Percentiles rank a stretch among this genome's conserved stretches.
phyloP scores from a whole-genome alignment of 257 asterid species.

The Solanum rostratum region DNA sequence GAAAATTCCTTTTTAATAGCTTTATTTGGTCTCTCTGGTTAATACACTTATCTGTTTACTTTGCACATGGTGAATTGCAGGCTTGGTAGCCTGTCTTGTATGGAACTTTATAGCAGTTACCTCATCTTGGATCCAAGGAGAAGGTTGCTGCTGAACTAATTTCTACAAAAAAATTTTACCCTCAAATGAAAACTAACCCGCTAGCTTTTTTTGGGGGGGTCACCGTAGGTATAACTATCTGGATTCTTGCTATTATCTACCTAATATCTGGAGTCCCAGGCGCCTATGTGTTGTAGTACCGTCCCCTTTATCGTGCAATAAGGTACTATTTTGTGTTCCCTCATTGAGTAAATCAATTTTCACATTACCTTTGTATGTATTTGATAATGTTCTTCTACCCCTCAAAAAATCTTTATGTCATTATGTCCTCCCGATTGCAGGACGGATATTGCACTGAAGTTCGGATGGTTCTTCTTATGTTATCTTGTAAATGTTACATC shows the following conservation, averaged over 20 bases:
- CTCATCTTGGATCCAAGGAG: constrained; percentile 68
- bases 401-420: not conserved
- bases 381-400: not conserved
- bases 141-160: constrained; percentile 36
- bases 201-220: not conserved
- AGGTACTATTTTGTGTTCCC: constrained; percentile 29
- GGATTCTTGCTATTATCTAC: constrained; percentile 78
- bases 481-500: constrained; percentile 15
- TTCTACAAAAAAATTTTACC: not conserved
- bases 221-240: constrained; percentile 54
- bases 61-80: constrained; percentile 30
- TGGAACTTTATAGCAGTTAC: constrained; percentile 72
- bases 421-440: constrained; percentile 17
- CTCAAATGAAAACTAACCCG: not conserved
- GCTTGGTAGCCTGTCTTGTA: constrained; percentile 47
- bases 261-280: constrained; percentile 82
- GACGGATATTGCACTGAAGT: constrained; percentile 79
- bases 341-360: not conserved
- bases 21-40: not conserved
- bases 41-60: not conserved
- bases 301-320: constrained; percentile 93
- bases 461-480: constrained; percentile 92
- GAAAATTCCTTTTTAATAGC: not conserved
- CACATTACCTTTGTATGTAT: not conserved
- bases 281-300: constrained; percentile 82